A percentile compares a stretch with the other conserved stretches of the same genome.
Evolutionary conservation across 1,139 yeast species (phyloP).

Genomic region (Pichia sp.): DNA sequence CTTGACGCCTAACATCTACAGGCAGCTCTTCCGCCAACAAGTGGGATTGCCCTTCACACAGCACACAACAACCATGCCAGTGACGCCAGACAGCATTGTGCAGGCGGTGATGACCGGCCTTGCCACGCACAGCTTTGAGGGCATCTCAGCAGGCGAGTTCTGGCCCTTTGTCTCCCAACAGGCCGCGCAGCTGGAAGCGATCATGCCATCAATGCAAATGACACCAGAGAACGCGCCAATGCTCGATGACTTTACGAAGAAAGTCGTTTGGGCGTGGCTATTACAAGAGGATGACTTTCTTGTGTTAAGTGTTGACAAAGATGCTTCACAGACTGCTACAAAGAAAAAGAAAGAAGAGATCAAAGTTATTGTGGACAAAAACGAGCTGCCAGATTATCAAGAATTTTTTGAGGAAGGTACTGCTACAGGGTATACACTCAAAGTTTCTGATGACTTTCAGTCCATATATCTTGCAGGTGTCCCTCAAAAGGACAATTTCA

Average conservation of each 20-base stretch:
- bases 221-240: neutral
- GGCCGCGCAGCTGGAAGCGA: no score
- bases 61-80: no score
- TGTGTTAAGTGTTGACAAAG: slow-evolving; percentile 4
- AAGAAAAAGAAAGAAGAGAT: neutral
- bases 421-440: slow-evolving; percentile 18
- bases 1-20: no score
- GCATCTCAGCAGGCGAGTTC: slow-evolving; percentile 24
- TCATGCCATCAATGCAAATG: neutral
- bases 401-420: neutral
- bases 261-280: slow-evolving; percentile 31
- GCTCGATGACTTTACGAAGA: slow-evolving; percentile 24
- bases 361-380: neutral
- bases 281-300: slow-evolving; percentile 18
- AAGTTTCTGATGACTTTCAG: slow-evolving; percentile 33
- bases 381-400: neutral
- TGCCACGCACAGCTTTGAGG: slow-evolving; percentile 27
- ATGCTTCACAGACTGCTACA: no score
- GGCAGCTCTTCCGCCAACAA: no score
- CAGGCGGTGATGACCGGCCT: slow-evolving; percentile 23
- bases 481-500: slow-evolving; percentile 31
- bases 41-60: no score
- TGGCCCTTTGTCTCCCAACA: slow-evolving; percentile 28
- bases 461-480: slow-evolving; percentile 37
- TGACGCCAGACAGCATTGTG: slow-evolving; percentile 28